A percentile compares a stretch with the other conserved stretches of the same genome.
Conservation (phyloP, 192 early-diverging fungal genomes). For the Haplosporangium gracile region DNA sequence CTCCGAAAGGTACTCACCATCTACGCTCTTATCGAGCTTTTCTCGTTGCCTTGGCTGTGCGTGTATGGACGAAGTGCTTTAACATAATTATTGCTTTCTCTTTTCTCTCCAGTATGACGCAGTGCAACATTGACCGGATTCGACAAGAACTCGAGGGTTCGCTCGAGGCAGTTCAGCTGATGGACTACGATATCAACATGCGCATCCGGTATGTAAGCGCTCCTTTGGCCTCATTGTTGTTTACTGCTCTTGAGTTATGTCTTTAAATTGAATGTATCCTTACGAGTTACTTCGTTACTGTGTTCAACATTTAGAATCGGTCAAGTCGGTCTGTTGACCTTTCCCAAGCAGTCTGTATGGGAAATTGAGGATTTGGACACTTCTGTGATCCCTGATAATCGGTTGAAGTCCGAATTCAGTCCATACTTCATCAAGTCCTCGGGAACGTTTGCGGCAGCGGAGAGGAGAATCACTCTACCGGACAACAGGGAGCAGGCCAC, state of each 20-base stretch:
- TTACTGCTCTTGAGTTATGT: not conserved
- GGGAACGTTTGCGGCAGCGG: not conserved
- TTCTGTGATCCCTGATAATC: constrained; percentile 14
- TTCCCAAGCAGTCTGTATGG: constrained; percentile 2
- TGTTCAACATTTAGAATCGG: constrained; percentile 19
- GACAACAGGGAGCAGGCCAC: not conserved
- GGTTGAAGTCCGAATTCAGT: constrained; percentile 34
- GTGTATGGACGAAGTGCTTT: not conserved
- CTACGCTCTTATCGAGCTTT: not conserved
- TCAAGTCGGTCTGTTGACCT: constrained; percentile 13
- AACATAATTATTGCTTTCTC: not conserved
- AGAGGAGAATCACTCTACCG: constrained; percentile 12
- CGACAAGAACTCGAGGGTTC: constrained; percentile 3
- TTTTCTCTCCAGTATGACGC: constrained; percentile 16
- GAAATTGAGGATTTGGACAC: constrained; percentile 19
- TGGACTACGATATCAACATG: constrained; percentile 42
- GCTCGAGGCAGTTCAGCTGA: constrained; percentile 25
- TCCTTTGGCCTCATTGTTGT: not conserved
- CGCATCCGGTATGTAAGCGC: constrained; percentile 27
- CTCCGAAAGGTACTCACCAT: constrained; percentile 11
- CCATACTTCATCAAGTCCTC: constrained; percentile 23
- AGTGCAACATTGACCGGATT: constrained; percentile 16
- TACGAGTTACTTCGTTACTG: not conserved
- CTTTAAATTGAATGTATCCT: not conserved
- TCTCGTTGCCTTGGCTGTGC: too few species aligned